phyloP scores from a whole-genome alignment of 345 rosid species.

The Eutrema japonicum region DNA sequence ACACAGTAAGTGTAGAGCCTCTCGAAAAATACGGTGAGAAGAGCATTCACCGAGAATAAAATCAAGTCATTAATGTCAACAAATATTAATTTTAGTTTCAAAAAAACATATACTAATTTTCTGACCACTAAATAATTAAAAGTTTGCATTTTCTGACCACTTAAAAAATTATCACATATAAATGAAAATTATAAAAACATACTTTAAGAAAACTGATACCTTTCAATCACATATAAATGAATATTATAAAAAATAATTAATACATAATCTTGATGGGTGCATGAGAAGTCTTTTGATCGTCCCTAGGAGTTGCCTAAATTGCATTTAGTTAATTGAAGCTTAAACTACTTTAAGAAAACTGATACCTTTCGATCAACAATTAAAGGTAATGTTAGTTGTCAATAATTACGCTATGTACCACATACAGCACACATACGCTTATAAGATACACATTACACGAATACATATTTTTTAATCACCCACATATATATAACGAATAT shows the following conservation, averaged over 20 bases:
- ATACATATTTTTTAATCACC: slow-evolving; percentile 1
- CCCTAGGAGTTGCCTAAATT: slow-evolving; percentile 25
- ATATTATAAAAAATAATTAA: neutral
- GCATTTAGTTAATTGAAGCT: neutral
- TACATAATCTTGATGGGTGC: neutral
- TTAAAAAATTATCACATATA: too few relatives aligned
- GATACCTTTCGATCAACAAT: neutral
- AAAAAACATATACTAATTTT: too few relatives aligned
- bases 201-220: too few relatives aligned
- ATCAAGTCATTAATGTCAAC: too few relatives aligned
- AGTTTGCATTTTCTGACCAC: too few relatives aligned
- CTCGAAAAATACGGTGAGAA: too few relatives aligned
- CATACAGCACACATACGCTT: slow-evolving; percentile 31
- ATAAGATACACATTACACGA: slow-evolving; percentile 21
- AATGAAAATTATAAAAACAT: too few relatives aligned
- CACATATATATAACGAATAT: slow-evolving; percentile 14
- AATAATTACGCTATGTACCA: slow-evolving; percentile 22
- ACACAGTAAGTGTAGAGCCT: too few relatives aligned
- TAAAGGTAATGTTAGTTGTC: slow-evolving; percentile 32
- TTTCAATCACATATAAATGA: too few relatives aligned
- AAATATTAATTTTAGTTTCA: too few relatives aligned
- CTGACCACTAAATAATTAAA: too few relatives aligned
- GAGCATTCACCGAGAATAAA: too few relatives aligned
- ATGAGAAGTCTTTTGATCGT: slow-evolving; percentile 36
- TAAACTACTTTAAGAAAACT: neutral